These are phyloP conservation scores for Angomonas ambiguus DNA, from an alignment of 208 protist genomes.

Conservation along the genomic window DNA sequence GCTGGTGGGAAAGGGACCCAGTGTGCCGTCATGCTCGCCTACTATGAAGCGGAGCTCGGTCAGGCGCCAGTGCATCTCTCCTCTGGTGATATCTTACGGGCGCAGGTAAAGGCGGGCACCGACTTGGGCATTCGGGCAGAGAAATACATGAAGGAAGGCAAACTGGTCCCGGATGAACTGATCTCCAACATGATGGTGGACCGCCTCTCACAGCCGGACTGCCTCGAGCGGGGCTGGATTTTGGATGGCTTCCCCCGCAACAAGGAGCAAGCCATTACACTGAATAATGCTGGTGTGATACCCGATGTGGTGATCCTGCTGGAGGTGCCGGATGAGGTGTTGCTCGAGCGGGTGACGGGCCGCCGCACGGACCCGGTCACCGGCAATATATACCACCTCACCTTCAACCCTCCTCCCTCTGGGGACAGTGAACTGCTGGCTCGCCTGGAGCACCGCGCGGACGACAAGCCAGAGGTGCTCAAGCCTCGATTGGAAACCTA, in stretches of 20 bases:
- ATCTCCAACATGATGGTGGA: constrained; percentile 59
- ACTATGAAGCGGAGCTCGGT: constrained; percentile 33
- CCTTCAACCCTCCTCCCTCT: constrained; percentile 79
- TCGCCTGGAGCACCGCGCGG: constrained; percentile 76
- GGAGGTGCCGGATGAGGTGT: constrained; percentile 67
- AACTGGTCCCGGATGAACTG: constrained; percentile 75
- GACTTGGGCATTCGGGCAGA: constrained; percentile 55
- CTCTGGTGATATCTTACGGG: constrained; percentile 79
- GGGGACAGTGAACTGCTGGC: constrained; percentile 62
- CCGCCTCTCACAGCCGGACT: constrained; percentile 70
- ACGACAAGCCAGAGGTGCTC: constrained; percentile 76
- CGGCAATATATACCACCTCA: constrained; percentile 82
- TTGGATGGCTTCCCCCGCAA: constrained; percentile 91
- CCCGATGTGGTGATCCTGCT: constrained; percentile 67
- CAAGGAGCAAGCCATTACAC: constrained; percentile 61
- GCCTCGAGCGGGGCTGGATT: constrained; percentile 77
- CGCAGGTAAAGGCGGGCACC: constrained; percentile 50
- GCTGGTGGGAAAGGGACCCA: constrained; percentile 82
- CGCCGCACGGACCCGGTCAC: constrained; percentile 86
- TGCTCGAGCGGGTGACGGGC: constrained; percentile 74
- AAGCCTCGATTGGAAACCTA: constrained; percentile 65
- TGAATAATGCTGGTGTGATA: constrained; percentile 61
- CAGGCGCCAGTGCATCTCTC: constrained; percentile 71
- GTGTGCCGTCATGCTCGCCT: constrained; percentile 45
- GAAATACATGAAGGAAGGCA: constrained; percentile 52